phyloP scores from a whole-genome alignment of 2,329 filamentous ascomycete genomes.

The Daldinia sp. region DNA sequence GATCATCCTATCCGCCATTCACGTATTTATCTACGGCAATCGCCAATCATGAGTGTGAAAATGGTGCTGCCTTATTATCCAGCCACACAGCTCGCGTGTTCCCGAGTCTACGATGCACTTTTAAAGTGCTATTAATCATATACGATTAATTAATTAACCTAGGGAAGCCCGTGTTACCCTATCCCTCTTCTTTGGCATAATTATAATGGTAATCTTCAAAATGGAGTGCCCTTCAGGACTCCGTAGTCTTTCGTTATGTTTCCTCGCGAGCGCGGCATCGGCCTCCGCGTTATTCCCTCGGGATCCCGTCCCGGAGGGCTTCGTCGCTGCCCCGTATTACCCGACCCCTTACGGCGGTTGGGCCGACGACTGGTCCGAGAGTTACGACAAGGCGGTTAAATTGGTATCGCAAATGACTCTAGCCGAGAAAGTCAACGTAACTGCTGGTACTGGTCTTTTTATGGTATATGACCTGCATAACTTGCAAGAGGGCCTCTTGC shows the following conservation, averaged over 20 bases:
- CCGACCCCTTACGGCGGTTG: conserved; percentile 78
- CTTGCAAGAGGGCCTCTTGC: conserved; percentile 26
- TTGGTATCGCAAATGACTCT: conserved; percentile 80
- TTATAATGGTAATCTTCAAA: conserved; percentile 41
- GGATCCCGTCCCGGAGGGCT: conserved; percentile 46
- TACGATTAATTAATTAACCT: background rate
- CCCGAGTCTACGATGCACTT: conserved; percentile 10
- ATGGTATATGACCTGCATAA: conserved; percentile 62
- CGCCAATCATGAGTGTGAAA: conserved; percentile 28
- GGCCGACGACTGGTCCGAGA: conserved; percentile 71
- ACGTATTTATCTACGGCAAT: conserved; percentile 25
- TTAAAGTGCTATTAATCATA: conserved; percentile 20
- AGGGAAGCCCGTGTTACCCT: background rate
- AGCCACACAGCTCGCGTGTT: conserved; percentile 26
- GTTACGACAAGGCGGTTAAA: conserved; percentile 73
- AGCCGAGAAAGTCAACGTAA: conserved; percentile 82
- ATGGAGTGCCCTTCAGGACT: conserved; percentile 39
- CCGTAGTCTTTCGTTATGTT: conserved; percentile 39
- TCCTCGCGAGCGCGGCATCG: conserved; percentile 30
- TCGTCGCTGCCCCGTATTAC: conserved; percentile 70
- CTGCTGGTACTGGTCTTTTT: conserved; percentile 72
- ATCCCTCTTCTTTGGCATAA: conserved; percentile 10
- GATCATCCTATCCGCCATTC: conserved; percentile 19
- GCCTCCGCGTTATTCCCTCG: conserved; percentile 37
- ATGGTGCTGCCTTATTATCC: conserved; percentile 16